These are phyloP conservation scores for Tricholoma furcatifolium DNA, from an alignment of 768 basidiomycete species.

Conservation along the genomic window DNA sequence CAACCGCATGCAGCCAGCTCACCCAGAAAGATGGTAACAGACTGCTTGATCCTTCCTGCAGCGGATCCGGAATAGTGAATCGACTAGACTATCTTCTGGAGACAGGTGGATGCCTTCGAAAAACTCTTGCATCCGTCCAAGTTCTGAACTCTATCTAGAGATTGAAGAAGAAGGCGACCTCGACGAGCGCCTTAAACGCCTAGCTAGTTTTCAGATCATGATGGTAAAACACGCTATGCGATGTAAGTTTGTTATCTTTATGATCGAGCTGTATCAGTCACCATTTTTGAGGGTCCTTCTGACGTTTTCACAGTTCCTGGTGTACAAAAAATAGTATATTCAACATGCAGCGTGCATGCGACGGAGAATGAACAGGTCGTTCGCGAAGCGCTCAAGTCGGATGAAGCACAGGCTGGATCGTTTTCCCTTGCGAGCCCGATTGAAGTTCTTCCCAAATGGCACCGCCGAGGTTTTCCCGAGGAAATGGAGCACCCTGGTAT, in stretches of 20 bases:
- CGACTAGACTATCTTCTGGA: conserved; percentile 83
- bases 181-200: conserved; percentile 74
- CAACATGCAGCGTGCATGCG: conserved; percentile 94
- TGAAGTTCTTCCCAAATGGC: conserved; percentile 81
- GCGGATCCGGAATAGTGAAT: conserved; percentile 91
- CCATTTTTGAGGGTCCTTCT: conserved; percentile 6
- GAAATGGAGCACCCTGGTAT: conserved; percentile 59
- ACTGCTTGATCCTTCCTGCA: conserved; percentile 94
- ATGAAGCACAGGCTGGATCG: conserved; percentile 56
- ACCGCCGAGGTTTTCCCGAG: conserved; percentile 69
- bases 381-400: conserved; percentile 62
- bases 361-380: conserved; percentile 95
- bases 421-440: conserved; percentile 69
- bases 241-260: conserved; percentile 51
- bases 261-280: not conserved
- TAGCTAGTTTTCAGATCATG: conserved; percentile 84
- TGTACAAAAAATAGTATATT: conserved; percentile 86
- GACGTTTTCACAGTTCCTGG: conserved; percentile 58
- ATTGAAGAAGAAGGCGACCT: conserved; percentile 55
- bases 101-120: conserved; percentile 46
- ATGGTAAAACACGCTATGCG: conserved; percentile 96
- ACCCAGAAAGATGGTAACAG: conserved; percentile 34
- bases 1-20: not conserved
- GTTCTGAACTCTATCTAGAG: conserved; percentile 33
- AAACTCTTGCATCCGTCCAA: conserved; percentile 1